phyloP scores from a whole-genome alignment of 2,329 filamentous ascomycete species.

The Lecanoromycetidae sp. region DNA sequence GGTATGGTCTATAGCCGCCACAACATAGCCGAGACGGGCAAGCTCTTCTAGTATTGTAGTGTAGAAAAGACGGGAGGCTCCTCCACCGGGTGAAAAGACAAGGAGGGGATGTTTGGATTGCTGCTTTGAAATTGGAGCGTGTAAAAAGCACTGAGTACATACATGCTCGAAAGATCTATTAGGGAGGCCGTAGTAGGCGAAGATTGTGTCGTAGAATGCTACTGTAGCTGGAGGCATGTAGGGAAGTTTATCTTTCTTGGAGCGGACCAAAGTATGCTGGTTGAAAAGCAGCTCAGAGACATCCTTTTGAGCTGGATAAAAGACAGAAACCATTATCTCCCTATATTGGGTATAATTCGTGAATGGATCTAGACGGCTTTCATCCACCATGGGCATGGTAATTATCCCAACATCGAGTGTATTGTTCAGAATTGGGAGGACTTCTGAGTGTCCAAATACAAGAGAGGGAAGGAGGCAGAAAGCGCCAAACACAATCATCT shows the following conservation, averaged over 20 bases:
- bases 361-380: conserved; percentile 1
- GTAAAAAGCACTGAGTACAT: neutral
- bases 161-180: neutral
- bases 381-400: neutral
- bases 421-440: neutral
- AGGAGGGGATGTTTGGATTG: neutral
- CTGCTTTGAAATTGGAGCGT: neutral
- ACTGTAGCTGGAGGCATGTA: conserved; percentile 4
- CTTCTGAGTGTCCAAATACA: too few species aligned
- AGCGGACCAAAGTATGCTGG: neutral
- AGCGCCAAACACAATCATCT: too few species aligned
- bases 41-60: neutral
- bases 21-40: neutral
- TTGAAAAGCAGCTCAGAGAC: conserved; percentile 25
- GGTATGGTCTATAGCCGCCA: conserved; percentile 2
- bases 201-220: neutral
- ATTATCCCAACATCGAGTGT: neutral
- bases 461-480: too few species aligned
- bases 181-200: neutral
- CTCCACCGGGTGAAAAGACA: conserved; percentile 2
- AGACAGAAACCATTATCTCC: neutral
- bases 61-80: neutral
- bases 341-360: neutral
- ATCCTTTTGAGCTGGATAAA: conserved; percentile 16
- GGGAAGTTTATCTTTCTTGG: neutral